Evolutionary conservation across 495 filamentous ascomycete species (phyloP), one percentile per base, ranked within the genome.

Genomic region (Mycothermus thermophilus): DNA sequence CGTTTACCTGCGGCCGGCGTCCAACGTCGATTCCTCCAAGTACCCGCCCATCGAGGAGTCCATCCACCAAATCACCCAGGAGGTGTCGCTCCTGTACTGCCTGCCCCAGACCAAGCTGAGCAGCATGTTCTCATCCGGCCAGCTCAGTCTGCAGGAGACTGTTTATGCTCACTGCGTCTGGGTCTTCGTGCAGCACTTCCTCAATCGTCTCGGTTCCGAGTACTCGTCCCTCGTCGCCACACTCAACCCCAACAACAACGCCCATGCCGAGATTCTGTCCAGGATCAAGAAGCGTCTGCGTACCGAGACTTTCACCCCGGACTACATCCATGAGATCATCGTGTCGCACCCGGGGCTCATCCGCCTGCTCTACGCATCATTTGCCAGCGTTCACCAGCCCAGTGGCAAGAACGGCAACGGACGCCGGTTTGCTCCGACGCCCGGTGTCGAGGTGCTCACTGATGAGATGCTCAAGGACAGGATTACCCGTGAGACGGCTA

Each of bases 51-150:
- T 97, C 38, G 83, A 94, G 52, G 77, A 86, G 27, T 87, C 87
- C 7, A 93, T 97, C 44, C 86, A 95, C 64, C 92, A 97, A 60
- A 93, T 97, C 61, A 93, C 92, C 67, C 95, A 96, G 69, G 90
- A 97, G 57, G 76, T 92, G 30, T 95, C 87, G 8, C 74, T 97
- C 27, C 67, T 97, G 23, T 97, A 95, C 74, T 97, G 90, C 64
- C 80, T 97, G 45, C 90, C 90, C 5, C 90, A 93, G 58, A 96
- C 93, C 64, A 83, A 86, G 52, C 82, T 96, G 55, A 86, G 94
- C 52, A 60, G 66, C 30, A 72, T 93, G 52, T 97, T 97, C 58
- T 79, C 81, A 22, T 74, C 70, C n/a, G 92, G 88, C 12, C 67
- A 76, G 37, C 68, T 97, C 37, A 94, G 86, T 55, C 67, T 97